A percentile compares a stretch with the other conserved stretches of the same genome.
Conservation (phyloP, 2,329 filamentous ascomycete species). For the Cercospora zeae-maydis region DNA sequence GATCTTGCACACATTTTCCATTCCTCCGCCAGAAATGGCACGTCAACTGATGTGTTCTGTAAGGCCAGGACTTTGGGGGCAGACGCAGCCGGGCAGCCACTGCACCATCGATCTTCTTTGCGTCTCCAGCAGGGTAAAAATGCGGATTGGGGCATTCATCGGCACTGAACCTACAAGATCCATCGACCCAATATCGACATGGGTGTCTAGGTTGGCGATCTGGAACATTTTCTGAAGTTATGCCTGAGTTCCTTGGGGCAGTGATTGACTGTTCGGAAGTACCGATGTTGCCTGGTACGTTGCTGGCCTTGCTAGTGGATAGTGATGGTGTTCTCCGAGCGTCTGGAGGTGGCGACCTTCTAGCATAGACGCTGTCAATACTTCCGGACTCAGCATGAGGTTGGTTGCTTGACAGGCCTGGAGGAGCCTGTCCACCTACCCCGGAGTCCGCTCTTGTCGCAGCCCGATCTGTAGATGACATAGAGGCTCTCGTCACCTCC, state of each 20-base stretch:
- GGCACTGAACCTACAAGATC: slow-evolving; percentile 7
- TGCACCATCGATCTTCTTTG: background rate
- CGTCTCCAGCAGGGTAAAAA: background rate
- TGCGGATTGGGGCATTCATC: slow-evolving; percentile 10
- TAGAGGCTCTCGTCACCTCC: slow-evolving; percentile 11
- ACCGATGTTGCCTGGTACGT: background rate
- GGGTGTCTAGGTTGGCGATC: background rate
- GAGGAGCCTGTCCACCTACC: background rate
- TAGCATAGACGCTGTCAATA: slow-evolving; percentile 12
- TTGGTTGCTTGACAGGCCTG: background rate
- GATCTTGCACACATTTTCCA: slow-evolving; percentile 7
- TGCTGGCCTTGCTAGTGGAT: background rate
- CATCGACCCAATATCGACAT: slow-evolving; percentile 13
- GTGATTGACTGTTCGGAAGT: background rate
- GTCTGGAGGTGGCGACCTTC: slow-evolving; percentile 13
- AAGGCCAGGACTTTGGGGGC: background rate
- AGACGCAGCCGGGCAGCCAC: background rate
- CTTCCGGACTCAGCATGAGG: background rate
- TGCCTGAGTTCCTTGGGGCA: background rate
- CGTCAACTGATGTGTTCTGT: background rate
- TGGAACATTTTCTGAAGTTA: background rate
- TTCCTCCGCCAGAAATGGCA: background rate
- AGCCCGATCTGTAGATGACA: background rate
- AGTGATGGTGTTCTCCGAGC: slow-evolving; percentile 14
- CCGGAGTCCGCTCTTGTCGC: background rate